These are phyloP conservation scores for Chionographis japonica DNA, from an alignment of 106 monocot genomes.

Conservation along the genomic window DNA sequence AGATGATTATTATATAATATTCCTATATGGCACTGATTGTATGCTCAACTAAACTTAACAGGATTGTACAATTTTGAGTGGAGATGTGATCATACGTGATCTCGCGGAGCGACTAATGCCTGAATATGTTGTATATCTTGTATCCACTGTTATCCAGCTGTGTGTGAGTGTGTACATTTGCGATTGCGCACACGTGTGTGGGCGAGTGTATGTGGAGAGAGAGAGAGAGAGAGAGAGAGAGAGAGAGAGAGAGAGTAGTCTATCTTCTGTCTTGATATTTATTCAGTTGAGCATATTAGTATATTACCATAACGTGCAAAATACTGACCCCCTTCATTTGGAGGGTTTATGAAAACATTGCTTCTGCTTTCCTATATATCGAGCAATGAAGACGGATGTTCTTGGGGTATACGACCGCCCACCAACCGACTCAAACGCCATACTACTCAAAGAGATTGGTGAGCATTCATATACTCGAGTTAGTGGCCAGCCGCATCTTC, in stretches of 20 bases:
- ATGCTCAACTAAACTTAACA: constrained; percentile 26
- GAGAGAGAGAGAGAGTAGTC: too few relatives aligned
- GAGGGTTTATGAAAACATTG: not conserved
- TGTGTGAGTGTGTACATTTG: not conserved
- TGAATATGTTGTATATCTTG: constrained; percentile 91
- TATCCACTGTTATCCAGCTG: constrained; percentile 37
- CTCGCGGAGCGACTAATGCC: constrained; percentile 69
- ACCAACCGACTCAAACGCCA: constrained; percentile 66
- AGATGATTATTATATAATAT: constrained; percentile 1
- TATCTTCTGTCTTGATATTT: too few relatives aligned
- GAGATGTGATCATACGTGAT: constrained; percentile 93
- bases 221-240: too few relatives aligned
- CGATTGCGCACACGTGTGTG: too few relatives aligned
- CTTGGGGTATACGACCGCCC: constrained; percentile 89
- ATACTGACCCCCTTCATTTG: too few relatives aligned
- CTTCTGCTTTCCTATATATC: constrained; percentile 13
- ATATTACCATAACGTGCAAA: too few relatives aligned
- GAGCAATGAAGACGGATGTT: constrained; percentile 73
- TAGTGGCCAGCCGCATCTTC: too few relatives aligned
- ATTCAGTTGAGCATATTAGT: too few relatives aligned
- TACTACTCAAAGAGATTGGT: constrained; percentile 85
- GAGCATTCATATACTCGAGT: not conserved
- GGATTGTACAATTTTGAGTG: constrained; percentile 93
- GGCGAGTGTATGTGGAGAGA: too few relatives aligned
- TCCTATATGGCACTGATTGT: constrained; percentile 16